These are phyloP conservation scores for Euclidium syriacum DNA, from an alignment of 345 rosid genomes.

Conservation along the genomic window DNA sequence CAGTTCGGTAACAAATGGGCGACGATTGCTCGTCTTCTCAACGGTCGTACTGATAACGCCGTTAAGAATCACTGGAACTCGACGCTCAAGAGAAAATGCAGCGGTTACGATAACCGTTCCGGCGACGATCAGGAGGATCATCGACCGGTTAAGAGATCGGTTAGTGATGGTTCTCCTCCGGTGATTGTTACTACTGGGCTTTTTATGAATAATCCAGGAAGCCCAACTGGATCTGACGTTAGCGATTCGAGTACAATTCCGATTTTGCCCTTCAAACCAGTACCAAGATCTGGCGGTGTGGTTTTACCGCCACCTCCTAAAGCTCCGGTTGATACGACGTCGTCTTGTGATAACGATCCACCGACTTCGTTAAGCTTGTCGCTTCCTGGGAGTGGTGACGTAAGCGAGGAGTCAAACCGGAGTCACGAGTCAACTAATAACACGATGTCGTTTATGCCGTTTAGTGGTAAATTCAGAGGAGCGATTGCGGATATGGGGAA, in stretches of 20 bases:
- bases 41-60: conserved; percentile 94
- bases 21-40: conserved; percentile 84
- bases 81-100: conserved; percentile 74
- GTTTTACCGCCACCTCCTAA: conserved; percentile 27
- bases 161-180: conserved; percentile 51
- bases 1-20: conserved; percentile 97
- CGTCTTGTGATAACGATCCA: conserved; percentile 44
- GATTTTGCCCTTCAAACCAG: conserved; percentile 43
- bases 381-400: conserved; percentile 51
- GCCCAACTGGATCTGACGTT: conserved; percentile 71
- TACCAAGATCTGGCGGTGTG: conserved; percentile 49
- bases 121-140: conserved; percentile 26
- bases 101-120: conserved; percentile 3
- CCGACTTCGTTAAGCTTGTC: conserved; percentile 62
- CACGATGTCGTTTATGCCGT: conserved; percentile 12
- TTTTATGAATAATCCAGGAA: conserved; percentile 55
- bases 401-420: conserved; percentile 41
- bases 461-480: background rate
- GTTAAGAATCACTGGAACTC: conserved; percentile 98
- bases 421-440: conserved; percentile 32
- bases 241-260: conserved; percentile 50
- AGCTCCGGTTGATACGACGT: conserved; percentile 38
- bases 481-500: conserved; percentile 16
- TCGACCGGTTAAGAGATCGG: conserved; percentile 67
- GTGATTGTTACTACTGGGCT: conserved; percentile 46